A percentile compares a stretch with the other conserved stretches of the same genome.
phyloP scores from a whole-genome alignment of 352 stramenopile species.

The Phytophthora uliginosa region DNA sequence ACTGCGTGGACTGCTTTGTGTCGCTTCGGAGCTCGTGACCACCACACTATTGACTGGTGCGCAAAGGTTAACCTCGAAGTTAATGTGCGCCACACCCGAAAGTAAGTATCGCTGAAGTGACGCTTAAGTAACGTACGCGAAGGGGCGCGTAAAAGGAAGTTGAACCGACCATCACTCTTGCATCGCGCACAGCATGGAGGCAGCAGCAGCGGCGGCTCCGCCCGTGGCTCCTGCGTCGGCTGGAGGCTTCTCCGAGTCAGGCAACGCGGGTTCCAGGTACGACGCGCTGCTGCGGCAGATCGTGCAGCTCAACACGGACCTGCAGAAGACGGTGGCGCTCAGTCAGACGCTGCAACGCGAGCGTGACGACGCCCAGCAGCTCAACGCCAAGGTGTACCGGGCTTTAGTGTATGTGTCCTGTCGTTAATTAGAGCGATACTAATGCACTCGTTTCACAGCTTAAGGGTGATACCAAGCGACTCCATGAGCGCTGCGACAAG shows the following conservation, averaged over 20 bases:
- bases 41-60: conserved; percentile 56
- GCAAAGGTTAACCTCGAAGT: conserved; percentile 29
- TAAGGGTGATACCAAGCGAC: conserved; percentile 67
- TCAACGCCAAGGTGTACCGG: conserved; percentile 61
- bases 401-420: neutral
- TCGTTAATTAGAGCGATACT: neutral
- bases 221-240: neutral
- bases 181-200: conserved; percentile 22
- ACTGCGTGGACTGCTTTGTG: conserved; percentile 32
- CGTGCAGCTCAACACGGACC: conserved; percentile 85
- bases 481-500: conserved; percentile 86
- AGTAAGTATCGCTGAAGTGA: conserved; percentile 25
- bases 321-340: conserved; percentile 85
- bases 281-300: conserved; percentile 85
- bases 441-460: conserved; percentile 40
- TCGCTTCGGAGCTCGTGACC: conserved; percentile 43
- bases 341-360: conserved; percentile 85
- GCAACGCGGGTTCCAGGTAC: conserved; percentile 47
- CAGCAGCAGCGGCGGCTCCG: conserved; percentile 7
- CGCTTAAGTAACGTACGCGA: conserved; percentile 17
- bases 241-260: conserved; percentile 13
- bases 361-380: conserved; percentile 71
- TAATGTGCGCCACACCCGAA: conserved; percentile 23
- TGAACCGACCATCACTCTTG: conserved; percentile 43
- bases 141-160: conserved; percentile 22